phyloP scores from a whole-genome alignment of 2,329 filamentous ascomycete genomes.

The Ophiocordyceps camponoti-saundersi region DNA sequence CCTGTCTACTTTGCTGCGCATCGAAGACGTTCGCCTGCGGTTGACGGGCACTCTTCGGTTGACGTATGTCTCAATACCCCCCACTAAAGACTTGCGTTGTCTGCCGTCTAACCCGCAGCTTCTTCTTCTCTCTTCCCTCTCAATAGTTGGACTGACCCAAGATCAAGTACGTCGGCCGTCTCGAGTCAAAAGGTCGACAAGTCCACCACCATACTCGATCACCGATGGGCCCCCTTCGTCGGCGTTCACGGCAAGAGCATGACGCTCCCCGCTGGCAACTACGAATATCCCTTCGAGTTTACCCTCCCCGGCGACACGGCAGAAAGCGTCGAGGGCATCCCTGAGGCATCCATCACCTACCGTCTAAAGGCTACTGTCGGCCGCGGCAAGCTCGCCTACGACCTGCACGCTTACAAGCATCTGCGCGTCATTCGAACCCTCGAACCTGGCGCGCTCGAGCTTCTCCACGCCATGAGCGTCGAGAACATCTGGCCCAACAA shows the following conservation, averaged over 20 bases:
- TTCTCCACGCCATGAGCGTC: slow-evolving; percentile 81
- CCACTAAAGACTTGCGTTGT: not conserved
- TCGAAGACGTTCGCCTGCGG: slow-evolving; percentile 58
- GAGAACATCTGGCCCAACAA: slow-evolving; percentile 98
- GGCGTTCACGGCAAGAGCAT: slow-evolving; percentile 36
- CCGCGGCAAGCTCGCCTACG: slow-evolving; percentile 74
- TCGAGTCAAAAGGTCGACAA: slow-evolving; percentile 42
- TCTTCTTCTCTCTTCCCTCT: not conserved
- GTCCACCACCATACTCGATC: slow-evolving; percentile 43
- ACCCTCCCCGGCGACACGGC: slow-evolving; percentile 54
- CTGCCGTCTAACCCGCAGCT: not conserved
- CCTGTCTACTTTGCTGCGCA: slow-evolving; percentile 47
- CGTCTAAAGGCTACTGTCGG: slow-evolving; percentile 80
- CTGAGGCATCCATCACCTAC: slow-evolving; percentile 77
- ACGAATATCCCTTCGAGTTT: slow-evolving; percentile 68
- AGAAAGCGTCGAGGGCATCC: slow-evolving; percentile 82
- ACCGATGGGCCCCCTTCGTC: slow-evolving; percentile 53
- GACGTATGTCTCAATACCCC: slow-evolving; percentile 34
- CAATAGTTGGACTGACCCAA: slow-evolving; percentile 32
- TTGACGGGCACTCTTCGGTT: slow-evolving; percentile 50
- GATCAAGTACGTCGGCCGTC: slow-evolving; percentile 38
- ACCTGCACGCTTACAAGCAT: slow-evolving; percentile 65
- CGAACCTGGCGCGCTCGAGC: slow-evolving; percentile 57
- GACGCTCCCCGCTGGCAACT: slow-evolving; percentile 54
- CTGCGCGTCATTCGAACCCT: slow-evolving; percentile 64